Conservation (phyloP, 345 rosid species). For the Sonneratia caseolaris region DNA sequence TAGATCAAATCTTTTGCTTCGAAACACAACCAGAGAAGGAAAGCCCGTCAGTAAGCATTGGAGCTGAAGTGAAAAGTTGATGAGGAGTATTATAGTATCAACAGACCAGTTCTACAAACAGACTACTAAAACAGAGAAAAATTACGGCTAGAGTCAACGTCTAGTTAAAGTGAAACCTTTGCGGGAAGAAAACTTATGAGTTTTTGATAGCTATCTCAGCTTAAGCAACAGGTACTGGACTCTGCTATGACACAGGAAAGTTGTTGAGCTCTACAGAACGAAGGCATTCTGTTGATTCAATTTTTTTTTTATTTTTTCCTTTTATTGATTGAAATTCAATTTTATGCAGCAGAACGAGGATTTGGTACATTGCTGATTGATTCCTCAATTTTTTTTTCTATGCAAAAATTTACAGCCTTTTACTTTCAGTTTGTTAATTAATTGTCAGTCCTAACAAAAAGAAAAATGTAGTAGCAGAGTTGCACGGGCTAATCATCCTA, state of each 20-base stretch:
- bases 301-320: not conserved
- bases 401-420: not conserved
- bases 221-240: not conserved
- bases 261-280: not conserved
- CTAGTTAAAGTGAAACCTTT: not conserved
- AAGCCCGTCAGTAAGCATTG: constrained; percentile 16
- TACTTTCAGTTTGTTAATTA: not conserved
- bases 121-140: not conserved
- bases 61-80: not conserved
- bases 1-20: constrained; percentile 32
- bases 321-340: not conserved
- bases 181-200: not conserved
- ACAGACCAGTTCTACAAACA: not conserved
- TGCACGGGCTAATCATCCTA: not conserved
- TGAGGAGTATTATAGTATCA: not conserved
- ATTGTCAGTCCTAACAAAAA: not conserved
- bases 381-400: not conserved
- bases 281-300: not conserved
- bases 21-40: constrained; percentile 24
- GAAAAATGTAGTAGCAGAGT: not conserved
- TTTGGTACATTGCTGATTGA: not conserved
- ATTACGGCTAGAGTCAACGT: not conserved
- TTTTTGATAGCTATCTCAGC: not conserved
- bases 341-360: not conserved
- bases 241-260: not conserved